phyloP scores from a whole-genome alignment of 805 yeast genomes.

The Torulaspora gathmanii region DNA sequence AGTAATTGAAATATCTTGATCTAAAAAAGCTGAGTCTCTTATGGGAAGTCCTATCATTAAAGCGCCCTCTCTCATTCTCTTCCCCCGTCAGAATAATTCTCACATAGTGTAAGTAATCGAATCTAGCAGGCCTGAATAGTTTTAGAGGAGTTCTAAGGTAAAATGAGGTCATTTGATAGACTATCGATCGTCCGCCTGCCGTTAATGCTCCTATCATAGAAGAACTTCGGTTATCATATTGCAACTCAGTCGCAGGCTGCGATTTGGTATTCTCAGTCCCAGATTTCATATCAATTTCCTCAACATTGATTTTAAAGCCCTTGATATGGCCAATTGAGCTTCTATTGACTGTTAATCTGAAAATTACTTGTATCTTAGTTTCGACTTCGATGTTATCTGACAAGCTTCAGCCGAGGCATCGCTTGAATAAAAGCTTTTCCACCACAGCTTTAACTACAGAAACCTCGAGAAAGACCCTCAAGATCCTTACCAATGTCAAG shows the following conservation, averaged over 20 bases:
- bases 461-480: not conserved
- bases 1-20: conserved; percentile 31
- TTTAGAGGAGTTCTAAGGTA: conserved; percentile 80
- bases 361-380: not conserved
- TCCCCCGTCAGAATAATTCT: conserved; percentile 43
- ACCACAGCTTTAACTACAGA: not conserved
- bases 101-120: conserved; percentile 74
- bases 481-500: conserved; percentile 21
- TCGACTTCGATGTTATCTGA: not conserved
- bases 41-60: not conserved
- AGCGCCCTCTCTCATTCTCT: conserved; percentile 2
- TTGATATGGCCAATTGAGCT: not conserved
- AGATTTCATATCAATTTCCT: conserved; percentile 3
- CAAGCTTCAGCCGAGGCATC: not conserved
- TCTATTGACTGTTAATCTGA: not conserved
- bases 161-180: conserved; percentile 71
- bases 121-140: conserved; percentile 82
- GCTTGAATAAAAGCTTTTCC: conserved; percentile 1
- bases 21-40: conserved; percentile 8
- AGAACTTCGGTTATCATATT: conserved; percentile 28
- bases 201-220: conserved; percentile 70
- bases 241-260: not conserved
- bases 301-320: not conserved
- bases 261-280: conserved; percentile 1
- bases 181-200: conserved; percentile 79